Evolutionary conservation across 306 rosid genomes (phyloP).

Genomic region (Ceratonia siliqua): DNA sequence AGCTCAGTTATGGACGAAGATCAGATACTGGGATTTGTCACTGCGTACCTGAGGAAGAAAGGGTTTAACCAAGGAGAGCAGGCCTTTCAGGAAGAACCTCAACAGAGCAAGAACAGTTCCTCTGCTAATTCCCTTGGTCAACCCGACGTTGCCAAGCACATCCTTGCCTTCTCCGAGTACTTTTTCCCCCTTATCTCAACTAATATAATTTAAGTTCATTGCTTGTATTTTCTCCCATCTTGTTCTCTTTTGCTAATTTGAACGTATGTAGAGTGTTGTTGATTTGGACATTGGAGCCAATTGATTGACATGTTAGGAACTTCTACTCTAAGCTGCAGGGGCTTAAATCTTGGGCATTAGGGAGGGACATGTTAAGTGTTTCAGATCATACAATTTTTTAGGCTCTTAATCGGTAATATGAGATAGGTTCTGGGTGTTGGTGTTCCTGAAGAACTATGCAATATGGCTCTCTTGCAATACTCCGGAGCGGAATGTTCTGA

Average conservation of each 20-base stretch:
- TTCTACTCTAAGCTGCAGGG: not conserved
- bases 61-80: conserved; percentile 75
- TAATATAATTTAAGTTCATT: not conserved
- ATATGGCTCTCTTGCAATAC: not conserved
- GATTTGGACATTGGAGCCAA: not conserved
- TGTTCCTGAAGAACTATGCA: not conserved
- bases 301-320: not conserved
- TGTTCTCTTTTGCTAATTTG: not conserved
- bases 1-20: conserved; percentile 66
- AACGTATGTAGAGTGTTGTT: not conserved
- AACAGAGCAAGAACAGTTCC: conserved; percentile 42
- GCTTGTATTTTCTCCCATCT: not conserved
- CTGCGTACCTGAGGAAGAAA: conserved; percentile 64
- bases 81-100: conserved; percentile 70
- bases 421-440: not conserved
- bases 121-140: conserved; percentile 48
- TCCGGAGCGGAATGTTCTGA: not conserved
- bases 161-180: conserved; percentile 68
- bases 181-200: not conserved
- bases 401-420: not conserved
- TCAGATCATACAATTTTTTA: not conserved
- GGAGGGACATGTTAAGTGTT: not conserved
- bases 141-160: conserved; percentile 64
- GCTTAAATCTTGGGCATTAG: not conserved
- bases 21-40: conserved; percentile 54